These are phyloP conservation scores for Camelina laxa DNA, from an alignment of 345 rosid species.

Conservation along the genomic window DNA sequence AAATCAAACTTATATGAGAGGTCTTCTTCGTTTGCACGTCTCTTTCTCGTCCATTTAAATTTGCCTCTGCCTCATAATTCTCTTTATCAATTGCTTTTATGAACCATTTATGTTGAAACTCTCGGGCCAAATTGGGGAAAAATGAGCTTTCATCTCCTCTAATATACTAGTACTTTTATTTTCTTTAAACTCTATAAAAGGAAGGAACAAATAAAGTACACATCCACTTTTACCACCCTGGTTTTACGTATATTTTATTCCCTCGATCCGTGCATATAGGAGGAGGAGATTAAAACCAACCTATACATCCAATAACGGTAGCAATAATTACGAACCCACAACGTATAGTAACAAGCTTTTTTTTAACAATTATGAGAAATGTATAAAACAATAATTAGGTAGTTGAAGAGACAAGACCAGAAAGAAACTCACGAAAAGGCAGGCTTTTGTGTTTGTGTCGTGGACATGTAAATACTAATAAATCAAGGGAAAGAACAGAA, in stretches of 20 bases:
- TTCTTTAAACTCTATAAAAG: slow-evolving; percentile 13
- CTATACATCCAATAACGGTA: slow-evolving; percentile 13
- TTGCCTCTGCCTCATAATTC: slow-evolving; percentile 2
- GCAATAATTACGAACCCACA: slow-evolving; percentile 13
- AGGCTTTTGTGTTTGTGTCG: slow-evolving; percentile 40
- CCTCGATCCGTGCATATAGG: slow-evolving; percentile 23
- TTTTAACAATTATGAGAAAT: slow-evolving; percentile 18
- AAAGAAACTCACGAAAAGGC: slow-evolving; percentile 36
- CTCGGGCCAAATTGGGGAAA: slow-evolving; percentile 2
- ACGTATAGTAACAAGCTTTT: slow-evolving; percentile 10
- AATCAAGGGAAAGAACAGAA: slow-evolving; percentile 61
- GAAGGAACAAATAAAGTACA: slow-evolving; percentile 18
- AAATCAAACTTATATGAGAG: background rate
- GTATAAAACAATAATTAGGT: slow-evolving; percentile 6
- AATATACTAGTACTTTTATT: background rate
- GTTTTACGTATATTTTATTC: slow-evolving; percentile 29
- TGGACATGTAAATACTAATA: slow-evolving; percentile 26
- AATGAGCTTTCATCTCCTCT: background rate
- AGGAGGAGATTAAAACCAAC: slow-evolving; percentile 19
- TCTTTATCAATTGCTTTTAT: slow-evolving; percentile 15
- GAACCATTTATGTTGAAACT: slow-evolving; percentile 13
- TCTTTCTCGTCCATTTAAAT: slow-evolving; percentile 4
- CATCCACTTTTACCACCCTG: background rate
- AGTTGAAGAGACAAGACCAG: slow-evolving; percentile 35
- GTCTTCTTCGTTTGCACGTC: background rate